Conservation (phyloP, 2,329 filamentous ascomycete species). For the Chaetomiaceae sp. region DNA sequence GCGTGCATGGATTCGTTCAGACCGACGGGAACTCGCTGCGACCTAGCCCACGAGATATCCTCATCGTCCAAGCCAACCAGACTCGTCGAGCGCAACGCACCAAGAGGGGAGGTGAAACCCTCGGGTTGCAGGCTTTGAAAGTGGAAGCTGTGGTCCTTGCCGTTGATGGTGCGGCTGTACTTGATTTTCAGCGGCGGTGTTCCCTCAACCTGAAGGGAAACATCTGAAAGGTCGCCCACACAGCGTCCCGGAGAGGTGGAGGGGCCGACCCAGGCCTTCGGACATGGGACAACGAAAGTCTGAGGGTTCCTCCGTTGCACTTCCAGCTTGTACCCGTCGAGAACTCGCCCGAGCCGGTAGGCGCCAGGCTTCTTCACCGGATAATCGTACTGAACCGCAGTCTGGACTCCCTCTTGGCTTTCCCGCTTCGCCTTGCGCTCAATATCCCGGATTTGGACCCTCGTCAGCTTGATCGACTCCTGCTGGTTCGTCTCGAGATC, state of each 20-base stretch:
- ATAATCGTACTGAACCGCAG: constrained; percentile 66
- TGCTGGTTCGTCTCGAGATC: constrained; percentile 78
- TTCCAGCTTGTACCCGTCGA: constrained; percentile 92
- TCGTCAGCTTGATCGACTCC: constrained; percentile 72
- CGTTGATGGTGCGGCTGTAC: constrained; percentile 85
- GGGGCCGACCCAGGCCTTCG: constrained; percentile 67
- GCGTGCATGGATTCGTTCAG: constrained; percentile 84
- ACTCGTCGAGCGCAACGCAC: constrained; percentile 51
- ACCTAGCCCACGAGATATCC: constrained; percentile 75
- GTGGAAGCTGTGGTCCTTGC: constrained; percentile 75
- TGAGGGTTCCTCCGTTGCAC: constrained; percentile 73
- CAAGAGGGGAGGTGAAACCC: constrained; percentile 74
- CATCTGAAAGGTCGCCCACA: constrained; percentile 79
- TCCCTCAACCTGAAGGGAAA: constrained; percentile 78
- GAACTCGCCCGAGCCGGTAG: constrained; percentile 77
- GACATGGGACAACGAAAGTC: constrained; percentile 81
- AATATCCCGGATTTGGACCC: constrained; percentile 69
- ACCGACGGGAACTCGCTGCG: constrained; percentile 70
- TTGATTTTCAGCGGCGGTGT: constrained; percentile 89
- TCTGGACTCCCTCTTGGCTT: constrained; percentile 55
- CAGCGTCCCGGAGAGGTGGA: constrained; percentile 65
- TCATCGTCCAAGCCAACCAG: constrained; percentile 56
- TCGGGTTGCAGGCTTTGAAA: constrained; percentile 94
- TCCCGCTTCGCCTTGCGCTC: constrained; percentile 64
- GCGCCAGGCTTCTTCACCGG: constrained; percentile 80